Base-by-base conservation (phyloP, 495 filamentous ascomycete genomes). In the Cryomyces antarcticus region DNA sequence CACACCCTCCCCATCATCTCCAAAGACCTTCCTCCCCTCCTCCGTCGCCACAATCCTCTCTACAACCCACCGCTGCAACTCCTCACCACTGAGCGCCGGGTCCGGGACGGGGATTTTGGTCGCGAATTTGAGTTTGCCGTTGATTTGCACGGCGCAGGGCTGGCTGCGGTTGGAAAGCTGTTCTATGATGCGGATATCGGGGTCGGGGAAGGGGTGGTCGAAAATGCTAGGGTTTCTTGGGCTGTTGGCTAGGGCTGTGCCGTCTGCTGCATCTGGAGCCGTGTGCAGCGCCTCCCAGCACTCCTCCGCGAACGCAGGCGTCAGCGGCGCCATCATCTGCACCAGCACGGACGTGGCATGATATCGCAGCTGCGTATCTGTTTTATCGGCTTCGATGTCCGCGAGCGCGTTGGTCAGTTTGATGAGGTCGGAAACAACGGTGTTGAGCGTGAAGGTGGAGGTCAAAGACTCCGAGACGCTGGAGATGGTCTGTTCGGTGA, bases 341-440 rank as follows among this genome's bases (percentile, higher is more conserved):
- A 92, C 50, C 24, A 92, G 65, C 27, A 63, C 58, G 12, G 41
- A 41, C 1, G 47, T 42, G 17, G 51, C 41, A 59, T 67, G 38
- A 65, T 40, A 40, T 9, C 7, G 27, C 38, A 51, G 56, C 24
- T 57, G 57, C 56, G 57, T 7, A 52, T 57, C 0, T 55, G 53
- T 11, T n/a, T 41, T 33, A 1, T 28, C 38, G 1, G 59, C 52
- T 2, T 63, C 50, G 6, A 59, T 56, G 38, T 42, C 58, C 17
- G 55, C 46, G 28, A 93, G 63, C 3, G 61, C 47, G 53, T 92
- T 88, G 9, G 81, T 84, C 3, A 93, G 67, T 12, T 69, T 72
- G 60, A 79, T 93, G 31, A 93, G 63, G 49, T 85, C 80, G 2
- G 80, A 85, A 12, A 93, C 70, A 31, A 79, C 70, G 3, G 81